Evolutionary conservation across 2,329 filamentous ascomycete genomes (phyloP), one percentile per base, ranked within the genome.

Genomic region (Thielaviopsis punctulata): DNA sequence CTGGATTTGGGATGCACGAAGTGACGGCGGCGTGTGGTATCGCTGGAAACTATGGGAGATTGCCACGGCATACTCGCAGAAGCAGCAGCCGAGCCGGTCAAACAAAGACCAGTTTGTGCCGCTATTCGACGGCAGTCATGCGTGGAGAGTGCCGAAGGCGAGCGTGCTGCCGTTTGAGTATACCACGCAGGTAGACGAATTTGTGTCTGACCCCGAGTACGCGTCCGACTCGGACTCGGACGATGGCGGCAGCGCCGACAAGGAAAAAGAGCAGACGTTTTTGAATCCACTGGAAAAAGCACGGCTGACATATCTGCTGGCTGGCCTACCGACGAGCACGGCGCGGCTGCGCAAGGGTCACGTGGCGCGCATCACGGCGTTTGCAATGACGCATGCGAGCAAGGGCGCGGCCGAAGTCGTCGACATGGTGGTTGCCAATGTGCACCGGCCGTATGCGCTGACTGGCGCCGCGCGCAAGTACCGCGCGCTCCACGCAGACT

Each of bases 11-110:
- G 84, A 96, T 63, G 76, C 88, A 19, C 76, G 81, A 58, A 89
- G 81, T 60, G 72, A 75, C 56, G 88, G 80, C 23, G 90, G 84
- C 15, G 77, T 93, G 15, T 98, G 89, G 76, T 96, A 96, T 65
- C 80, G 92, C 44, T 96, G 87, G 84, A 79, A 86, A 45, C 62
- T 96, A 45, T 95, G 89, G 85, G 81, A 92, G 59, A 74, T 90
- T 8, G 71, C 90, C n/a, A 88, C 84, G 1, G 80, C 81, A 4
- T 69, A 68, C 45, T 45, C 33, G 12, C 33, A 15, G 27, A 15
- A 13, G 21, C 45, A 23, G n/a, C 13, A 27, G 27, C 25, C 33
- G 33, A 12, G 33, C 18, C 43, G 30, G 22, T 21, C 41, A 41
- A 33, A 18, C 8, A 43, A 30, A 25, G 49, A 53, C 22, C 77